These are phyloP conservation scores for Metroxylon sagu DNA, from an alignment of 176 grass and related monocot genomes.

Conservation along the genomic window DNA sequence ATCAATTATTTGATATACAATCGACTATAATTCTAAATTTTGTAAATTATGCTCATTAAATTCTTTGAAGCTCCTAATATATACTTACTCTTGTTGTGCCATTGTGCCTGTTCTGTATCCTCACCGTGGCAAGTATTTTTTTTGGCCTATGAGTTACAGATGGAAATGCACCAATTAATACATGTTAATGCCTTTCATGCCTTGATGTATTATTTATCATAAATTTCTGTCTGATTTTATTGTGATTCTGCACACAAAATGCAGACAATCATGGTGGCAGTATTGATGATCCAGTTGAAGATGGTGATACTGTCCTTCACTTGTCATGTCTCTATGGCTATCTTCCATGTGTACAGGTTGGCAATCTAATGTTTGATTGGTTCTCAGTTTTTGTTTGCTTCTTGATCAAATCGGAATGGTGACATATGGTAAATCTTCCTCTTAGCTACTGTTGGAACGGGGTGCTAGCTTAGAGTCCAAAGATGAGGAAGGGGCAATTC, in stretches of 20 bases:
- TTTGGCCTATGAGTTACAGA: no score
- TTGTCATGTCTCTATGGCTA: slow-evolving; percentile 93
- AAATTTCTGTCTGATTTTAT: background rate
- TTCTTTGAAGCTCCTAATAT: no score
- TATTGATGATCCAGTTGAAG: slow-evolving; percentile 97
- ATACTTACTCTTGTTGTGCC: no score
- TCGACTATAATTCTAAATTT: no score
- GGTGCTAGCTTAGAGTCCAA: slow-evolving; percentile 78
- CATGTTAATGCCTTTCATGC: background rate
- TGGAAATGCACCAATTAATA: background rate
- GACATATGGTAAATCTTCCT: slow-evolving; percentile 2
- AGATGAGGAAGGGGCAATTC: slow-evolving; percentile 95
- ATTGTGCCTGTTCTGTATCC: no score
- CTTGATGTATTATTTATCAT: slow-evolving; percentile 3
- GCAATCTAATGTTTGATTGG: slow-evolving; percentile 6
- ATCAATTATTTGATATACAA: no score
- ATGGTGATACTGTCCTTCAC: slow-evolving; percentile 94
- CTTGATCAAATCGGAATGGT: slow-evolving; percentile 9
- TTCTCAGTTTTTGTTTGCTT: background rate
- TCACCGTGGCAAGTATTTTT: no score
- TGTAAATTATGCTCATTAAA: no score
- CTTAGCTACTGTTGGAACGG: slow-evolving; percentile 57
- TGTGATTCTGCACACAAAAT: slow-evolving; percentile 9
- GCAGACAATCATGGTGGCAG: slow-evolving; percentile 56
- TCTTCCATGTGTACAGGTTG: slow-evolving; percentile 88